Base-by-base conservation (phyloP, 1,284 basidiomycete species). In the Sphaerobolus stellatus region DNA sequence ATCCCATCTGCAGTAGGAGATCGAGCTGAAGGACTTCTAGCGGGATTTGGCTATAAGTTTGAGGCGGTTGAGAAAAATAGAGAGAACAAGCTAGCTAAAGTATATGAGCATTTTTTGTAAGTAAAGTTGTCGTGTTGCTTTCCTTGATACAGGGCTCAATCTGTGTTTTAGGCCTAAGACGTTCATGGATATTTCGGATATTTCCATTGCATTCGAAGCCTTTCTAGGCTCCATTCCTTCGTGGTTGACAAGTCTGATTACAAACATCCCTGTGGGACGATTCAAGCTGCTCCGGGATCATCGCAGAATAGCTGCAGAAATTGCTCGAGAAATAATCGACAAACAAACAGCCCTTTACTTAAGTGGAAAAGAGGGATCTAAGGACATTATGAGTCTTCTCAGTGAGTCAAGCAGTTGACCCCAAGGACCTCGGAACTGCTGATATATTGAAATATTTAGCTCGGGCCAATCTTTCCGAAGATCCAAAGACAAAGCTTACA, bases 21-120 rank as follows among this genome's bases (percentile, higher is more conserved):
- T 43, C 20, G 20, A 13, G 11, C 6, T 14, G 8, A 2, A 38
- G 20, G 44, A 29, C 9, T 34, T 16, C 43, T 33, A 66, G 65
- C 64, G 20, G 63, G 62, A 7, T 66, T 66, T 50, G 61, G 59
- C 27, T 61, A 57, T 30, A 43, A 63, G 14, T 64, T 66, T n/a
- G 64, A 60, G 31, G 57, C 64, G 1, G 46, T 66, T 25, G 59
- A 62, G 33, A 34, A 61, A n/a, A 48, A 27, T 18, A 20, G 48
- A 25, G 44, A 54, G 22, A 60, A 60, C 22, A 25, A 48, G 4
- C 43, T 66, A 4, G 46, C 43, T n/a, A 51, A 57, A 18, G 48
- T 50, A 13, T 65, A 62, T 38, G 48, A 52, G 8, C 58, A 62
- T 29, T 36, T 65, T 24, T 50, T 65, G 64, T 64, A 40, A 6